A percentile compares a stretch with the other conserved stretches of the same genome.
phyloP scores from a whole-genome alignment of 352 stramenopile species.

The Elongisporangium anandrum region DNA sequence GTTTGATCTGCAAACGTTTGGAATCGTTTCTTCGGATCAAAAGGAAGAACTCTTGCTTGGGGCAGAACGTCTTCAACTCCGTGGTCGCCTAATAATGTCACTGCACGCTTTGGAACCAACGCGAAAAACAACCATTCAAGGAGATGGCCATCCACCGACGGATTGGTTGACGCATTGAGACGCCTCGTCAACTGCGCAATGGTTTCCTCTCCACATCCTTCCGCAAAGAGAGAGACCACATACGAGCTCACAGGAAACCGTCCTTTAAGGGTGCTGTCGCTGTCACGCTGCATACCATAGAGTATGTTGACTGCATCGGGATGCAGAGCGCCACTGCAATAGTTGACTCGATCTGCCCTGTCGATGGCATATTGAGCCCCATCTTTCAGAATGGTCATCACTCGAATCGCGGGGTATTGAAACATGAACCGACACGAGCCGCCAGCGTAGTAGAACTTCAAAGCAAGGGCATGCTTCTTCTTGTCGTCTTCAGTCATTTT shows the following conservation, averaged over 20 bases:
- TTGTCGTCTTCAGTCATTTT: conserved; percentile 4
- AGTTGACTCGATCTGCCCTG: too few relatives aligned
- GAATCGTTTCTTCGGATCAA: neutral
- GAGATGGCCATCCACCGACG: neutral
- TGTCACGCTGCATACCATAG: neutral
- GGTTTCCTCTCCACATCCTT: neutral
- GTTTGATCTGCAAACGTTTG: conserved; percentile 6
- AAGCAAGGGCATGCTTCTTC: conserved; percentile 6
- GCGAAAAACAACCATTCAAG: neutral
- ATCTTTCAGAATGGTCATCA: neutral
- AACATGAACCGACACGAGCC: conserved; percentile 21
- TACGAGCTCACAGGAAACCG: neutral
- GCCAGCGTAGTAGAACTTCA: conserved; percentile 26
- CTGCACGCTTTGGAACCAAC: neutral
- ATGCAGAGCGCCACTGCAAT: too few relatives aligned
- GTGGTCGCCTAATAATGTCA: neutral
- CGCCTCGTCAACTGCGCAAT: neutral
- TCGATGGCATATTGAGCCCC: too few relatives aligned
- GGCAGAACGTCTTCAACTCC: neutral
- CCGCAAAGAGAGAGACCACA: neutral
- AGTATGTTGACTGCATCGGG: neutral
- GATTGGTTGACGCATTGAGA: neutral
- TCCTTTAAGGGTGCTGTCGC: neutral
- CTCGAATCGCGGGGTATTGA: conserved; percentile 6
- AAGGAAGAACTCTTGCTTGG: neutral